Evolutionary conservation across 225 moss, liverwort and hornwort species (phyloP).

Genomic region (Ulota crispa): DNA sequence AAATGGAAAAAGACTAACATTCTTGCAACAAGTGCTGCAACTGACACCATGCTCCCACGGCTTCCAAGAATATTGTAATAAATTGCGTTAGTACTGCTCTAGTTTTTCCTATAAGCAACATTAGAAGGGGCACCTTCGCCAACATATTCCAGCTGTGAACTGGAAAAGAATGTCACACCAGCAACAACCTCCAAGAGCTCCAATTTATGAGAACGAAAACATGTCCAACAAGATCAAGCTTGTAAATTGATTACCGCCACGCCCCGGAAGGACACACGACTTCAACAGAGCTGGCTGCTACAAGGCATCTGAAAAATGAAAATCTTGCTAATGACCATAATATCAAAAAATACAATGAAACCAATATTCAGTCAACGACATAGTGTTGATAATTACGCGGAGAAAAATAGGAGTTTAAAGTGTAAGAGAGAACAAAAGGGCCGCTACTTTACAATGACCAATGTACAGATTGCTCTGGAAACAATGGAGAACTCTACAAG

Average conservation of each 20-base stretch:
- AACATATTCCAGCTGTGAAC: background rate
- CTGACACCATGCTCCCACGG: background rate
- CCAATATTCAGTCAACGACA: background rate
- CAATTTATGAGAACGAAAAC: background rate
- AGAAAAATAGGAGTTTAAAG: background rate
- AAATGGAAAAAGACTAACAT: background rate
- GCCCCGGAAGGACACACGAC: background rate
- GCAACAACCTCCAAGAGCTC: slow-evolving; percentile 1
- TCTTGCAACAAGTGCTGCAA: background rate
- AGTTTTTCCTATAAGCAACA: too few relatives aligned
- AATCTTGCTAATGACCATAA: background rate
- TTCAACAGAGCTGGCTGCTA: background rate
- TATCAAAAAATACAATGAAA: background rate
- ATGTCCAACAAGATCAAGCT: background rate
- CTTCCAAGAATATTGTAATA: background rate
- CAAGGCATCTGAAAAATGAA: too few relatives aligned
- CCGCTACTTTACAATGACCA: slow-evolving; percentile 33
- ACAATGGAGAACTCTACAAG: slow-evolving; percentile 12
- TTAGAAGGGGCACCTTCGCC: background rate
- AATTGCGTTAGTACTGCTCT: too few relatives aligned
- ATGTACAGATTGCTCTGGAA: slow-evolving; percentile 25
- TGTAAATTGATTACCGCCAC: background rate
- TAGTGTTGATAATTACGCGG: background rate
- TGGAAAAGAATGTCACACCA: background rate
- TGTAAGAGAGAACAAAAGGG: slow-evolving; percentile 20